phyloP scores from a whole-genome alignment of 306 rosid genomes.

The Cicer pinnatifidum region DNA sequence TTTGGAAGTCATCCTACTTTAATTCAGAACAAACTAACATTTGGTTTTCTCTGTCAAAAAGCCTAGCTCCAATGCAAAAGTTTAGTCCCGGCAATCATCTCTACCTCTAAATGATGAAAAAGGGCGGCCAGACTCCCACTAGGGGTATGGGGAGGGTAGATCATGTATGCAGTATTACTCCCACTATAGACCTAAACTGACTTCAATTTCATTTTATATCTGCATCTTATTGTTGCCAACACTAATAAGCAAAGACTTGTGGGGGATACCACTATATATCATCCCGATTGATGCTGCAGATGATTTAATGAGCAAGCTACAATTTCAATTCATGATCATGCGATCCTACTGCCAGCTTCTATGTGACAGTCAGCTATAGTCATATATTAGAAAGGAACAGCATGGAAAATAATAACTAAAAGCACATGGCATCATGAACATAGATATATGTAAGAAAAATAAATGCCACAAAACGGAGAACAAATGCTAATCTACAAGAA shows the following conservation, averaged over 20 bases:
- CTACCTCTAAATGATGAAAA: not conserved
- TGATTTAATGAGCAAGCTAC: slow-evolving; percentile 11
- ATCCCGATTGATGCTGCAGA: not conserved
- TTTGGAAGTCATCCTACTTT: not conserved
- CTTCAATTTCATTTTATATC: not conserved
- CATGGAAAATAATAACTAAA: slow-evolving; percentile 22
- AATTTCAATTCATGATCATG: slow-evolving; percentile 3
- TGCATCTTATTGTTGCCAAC: not conserved
- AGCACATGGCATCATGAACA: not conserved
- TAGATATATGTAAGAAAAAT: slow-evolving; percentile 28
- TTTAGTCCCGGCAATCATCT: not conserved
- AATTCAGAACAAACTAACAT: not conserved
- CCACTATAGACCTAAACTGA: not conserved
- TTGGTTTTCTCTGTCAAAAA: slow-evolving; percentile 20
- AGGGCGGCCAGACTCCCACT: not conserved
- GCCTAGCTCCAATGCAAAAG: not conserved
- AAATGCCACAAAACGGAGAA: slow-evolving; percentile 4
- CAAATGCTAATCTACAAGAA: slow-evolving; percentile 9
- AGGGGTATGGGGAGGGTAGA: not conserved
- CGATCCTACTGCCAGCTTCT: not conserved
- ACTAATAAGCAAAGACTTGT: slow-evolving; percentile 16
- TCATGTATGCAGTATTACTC: not conserved
- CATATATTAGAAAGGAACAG: not conserved
- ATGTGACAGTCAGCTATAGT: not conserved
- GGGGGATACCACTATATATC: slow-evolving; percentile 2